phyloP scores from a whole-genome alignment of 768 basidiomycete species.

The Leccinum pellstonianum region DNA sequence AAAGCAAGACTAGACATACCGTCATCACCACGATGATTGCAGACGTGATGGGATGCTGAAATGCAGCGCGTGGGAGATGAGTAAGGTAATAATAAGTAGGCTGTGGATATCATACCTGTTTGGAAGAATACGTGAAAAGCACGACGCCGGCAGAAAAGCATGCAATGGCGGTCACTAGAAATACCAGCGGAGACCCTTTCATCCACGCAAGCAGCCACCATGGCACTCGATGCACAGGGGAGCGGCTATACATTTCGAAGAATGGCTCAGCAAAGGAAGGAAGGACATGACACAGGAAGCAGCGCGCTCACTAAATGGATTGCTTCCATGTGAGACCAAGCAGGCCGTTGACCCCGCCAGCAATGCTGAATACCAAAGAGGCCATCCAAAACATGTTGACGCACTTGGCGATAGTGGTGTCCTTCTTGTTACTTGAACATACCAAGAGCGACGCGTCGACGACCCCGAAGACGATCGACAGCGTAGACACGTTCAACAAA shows the following conservation, averaged over 20 bases:
- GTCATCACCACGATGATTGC: conserved; percentile 74
- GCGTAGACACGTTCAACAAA: conserved; percentile 48
- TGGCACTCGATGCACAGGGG: conserved; percentile 50
- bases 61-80: not conserved
- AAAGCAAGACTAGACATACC: conserved; percentile 18
- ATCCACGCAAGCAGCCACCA: conserved; percentile 74
- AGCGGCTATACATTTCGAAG: conserved; percentile 33
- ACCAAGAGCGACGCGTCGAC: conserved; percentile 50
- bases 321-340: conserved; percentile 55
- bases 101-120: conserved; percentile 45
- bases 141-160: conserved; percentile 78
- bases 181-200: conserved; percentile 78
- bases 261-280: not conserved
- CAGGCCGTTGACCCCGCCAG: conserved; percentile 50
- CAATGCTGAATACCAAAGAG: conserved; percentile 51
- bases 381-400: conserved; percentile 57
- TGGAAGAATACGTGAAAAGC: conserved; percentile 71
- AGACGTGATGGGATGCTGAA: conserved; percentile 57
- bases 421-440: conserved; percentile 37
- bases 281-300: not conserved
- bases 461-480: conserved; percentile 55
- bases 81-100: not conserved
- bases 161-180: conserved; percentile 78
- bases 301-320: conserved; percentile 45
- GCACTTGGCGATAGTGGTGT: conserved; percentile 32